Conservation (phyloP, 1,139 yeast species). For the Candida tropicalis region DNA sequence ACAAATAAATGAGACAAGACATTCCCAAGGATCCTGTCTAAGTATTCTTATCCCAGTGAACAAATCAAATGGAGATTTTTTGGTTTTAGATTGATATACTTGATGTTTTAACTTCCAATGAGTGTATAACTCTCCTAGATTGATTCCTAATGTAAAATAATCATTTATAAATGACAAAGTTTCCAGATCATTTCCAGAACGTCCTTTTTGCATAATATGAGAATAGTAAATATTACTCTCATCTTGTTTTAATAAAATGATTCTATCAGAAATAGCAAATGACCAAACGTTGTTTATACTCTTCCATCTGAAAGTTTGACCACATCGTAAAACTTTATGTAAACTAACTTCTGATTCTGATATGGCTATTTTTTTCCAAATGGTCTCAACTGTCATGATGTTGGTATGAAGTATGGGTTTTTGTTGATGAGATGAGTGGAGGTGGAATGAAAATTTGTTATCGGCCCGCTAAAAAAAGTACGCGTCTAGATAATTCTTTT, state of each 20-base stretch:
- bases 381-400: slow-evolving; percentile 22
- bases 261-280: slow-evolving; percentile 50
- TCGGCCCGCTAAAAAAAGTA: no score
- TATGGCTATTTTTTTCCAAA: slow-evolving; percentile 30
- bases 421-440: background rate
- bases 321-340: slow-evolving; percentile 79
- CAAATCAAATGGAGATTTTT: slow-evolving; percentile 35
- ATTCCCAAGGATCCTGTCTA: slow-evolving; percentile 97
- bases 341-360: slow-evolving; percentile 55
- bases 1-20: slow-evolving; percentile 85
- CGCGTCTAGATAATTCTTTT: no score
- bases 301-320: slow-evolving; percentile 83
- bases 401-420: background rate
- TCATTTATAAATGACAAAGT: slow-evolving; percentile 54
- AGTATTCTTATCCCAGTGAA: slow-evolving; percentile 79
- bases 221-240: slow-evolving; percentile 33
- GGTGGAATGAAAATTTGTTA: background rate
- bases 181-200: slow-evolving; percentile 21
- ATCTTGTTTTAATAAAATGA: slow-evolving; percentile 56
- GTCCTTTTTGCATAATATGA: slow-evolving; percentile 24
- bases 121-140: slow-evolving; percentile 53
- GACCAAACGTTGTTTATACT: slow-evolving; percentile 62
- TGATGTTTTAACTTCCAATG: slow-evolving; percentile 65
- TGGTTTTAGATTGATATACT: slow-evolving; percentile 37
- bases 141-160: slow-evolving; percentile 69